These are phyloP conservation scores for Geranium rotundifolium DNA, from an alignment of 345 rosid genomes.

Conservation along the genomic window DNA sequence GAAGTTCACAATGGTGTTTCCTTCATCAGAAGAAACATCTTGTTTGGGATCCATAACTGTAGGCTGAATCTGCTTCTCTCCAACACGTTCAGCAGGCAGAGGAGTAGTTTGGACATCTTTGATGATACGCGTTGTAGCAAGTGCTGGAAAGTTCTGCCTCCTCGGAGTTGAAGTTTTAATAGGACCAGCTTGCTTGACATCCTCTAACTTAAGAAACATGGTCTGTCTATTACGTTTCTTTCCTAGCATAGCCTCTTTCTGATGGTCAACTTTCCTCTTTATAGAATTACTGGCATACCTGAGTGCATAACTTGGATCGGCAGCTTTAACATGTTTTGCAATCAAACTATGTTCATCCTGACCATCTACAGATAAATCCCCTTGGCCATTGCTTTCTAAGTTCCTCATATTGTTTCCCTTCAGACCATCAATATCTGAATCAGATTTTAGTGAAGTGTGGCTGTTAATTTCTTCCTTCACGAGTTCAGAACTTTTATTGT, in stretches of 20 bases:
- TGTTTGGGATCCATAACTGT: slow-evolving; percentile 50
- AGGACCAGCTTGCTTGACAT: slow-evolving; percentile 81
- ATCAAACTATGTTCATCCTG: slow-evolving; percentile 32
- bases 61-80: slow-evolving; percentile 37
- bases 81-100: slow-evolving; percentile 39
- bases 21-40: slow-evolving; percentile 42
- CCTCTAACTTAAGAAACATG: slow-evolving; percentile 80
- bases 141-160: slow-evolving; percentile 50
- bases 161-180: slow-evolving; percentile 68
- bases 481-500: slow-evolving; percentile 21
- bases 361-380: slow-evolving; percentile 24
- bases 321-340: slow-evolving; percentile 57
- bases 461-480: slow-evolving; percentile 15
- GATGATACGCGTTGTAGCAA: slow-evolving; percentile 51
- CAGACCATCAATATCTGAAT: slow-evolving; percentile 27
- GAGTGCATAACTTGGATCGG: slow-evolving; percentile 67
- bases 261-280: slow-evolving; percentile 85
- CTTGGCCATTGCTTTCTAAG: slow-evolving; percentile 38
- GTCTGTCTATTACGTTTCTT: slow-evolving; percentile 95
- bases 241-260: slow-evolving; percentile 93
- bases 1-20: slow-evolving; percentile 31
- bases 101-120: slow-evolving; percentile 54
- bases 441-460: slow-evolving; percentile 21
- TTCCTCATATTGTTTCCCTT: slow-evolving; percentile 26
- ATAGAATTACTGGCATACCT: slow-evolving; percentile 56